phyloP scores from a whole-genome alignment of 495 filamentous ascomycete genomes.

The Rhizodiscina lignyota region DNA sequence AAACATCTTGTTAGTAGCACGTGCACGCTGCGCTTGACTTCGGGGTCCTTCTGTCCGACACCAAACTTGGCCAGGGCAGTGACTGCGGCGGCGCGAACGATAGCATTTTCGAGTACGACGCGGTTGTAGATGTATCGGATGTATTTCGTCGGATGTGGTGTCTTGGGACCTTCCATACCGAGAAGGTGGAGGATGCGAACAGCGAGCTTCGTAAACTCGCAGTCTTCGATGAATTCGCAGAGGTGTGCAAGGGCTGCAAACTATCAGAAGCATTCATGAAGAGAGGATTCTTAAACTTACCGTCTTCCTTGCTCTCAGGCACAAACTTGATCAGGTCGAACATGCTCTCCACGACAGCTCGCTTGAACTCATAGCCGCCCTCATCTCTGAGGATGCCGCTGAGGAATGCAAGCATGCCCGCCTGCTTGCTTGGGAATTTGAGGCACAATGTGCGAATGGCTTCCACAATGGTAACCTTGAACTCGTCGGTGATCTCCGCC shows the following conservation, averaged over 20 bases:
- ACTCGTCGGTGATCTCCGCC: constrained; percentile 50
- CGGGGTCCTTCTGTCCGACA: constrained; percentile 87
- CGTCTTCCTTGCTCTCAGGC: constrained; percentile 91
- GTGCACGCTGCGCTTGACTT: constrained; percentile 86
- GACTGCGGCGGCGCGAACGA: constrained; percentile 88
- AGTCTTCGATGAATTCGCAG: constrained; percentile 99
- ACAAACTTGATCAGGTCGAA: constrained; percentile 99
- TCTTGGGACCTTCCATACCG: constrained; percentile 88
- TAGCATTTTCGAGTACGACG: constrained; percentile 91
- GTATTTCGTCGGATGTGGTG: constrained; percentile 90
- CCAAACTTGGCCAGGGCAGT: constrained; percentile 95
- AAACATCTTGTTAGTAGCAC: constrained; percentile 87
- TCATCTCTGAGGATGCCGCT: constrained; percentile 91
- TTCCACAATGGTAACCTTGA: constrained; percentile 98
- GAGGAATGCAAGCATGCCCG: constrained; percentile 91
- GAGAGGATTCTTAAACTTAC: constrained; percentile 20
- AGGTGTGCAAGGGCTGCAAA: constrained; percentile 68
- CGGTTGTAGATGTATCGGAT: constrained; percentile 99
- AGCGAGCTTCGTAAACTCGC: constrained; percentile 96
- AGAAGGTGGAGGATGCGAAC: constrained; percentile 89
- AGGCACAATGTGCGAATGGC: constrained; percentile 90
- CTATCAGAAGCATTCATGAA: constrained; percentile 1
- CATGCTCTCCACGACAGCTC: constrained; percentile 95
- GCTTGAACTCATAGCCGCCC: constrained; percentile 97
- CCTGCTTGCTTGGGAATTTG: constrained; percentile 97